A percentile compares a stretch with the other conserved stretches of the same genome.
Conservation (phyloP, 2,329 filamentous ascomycete genomes). For the Alternaria sp. region DNA sequence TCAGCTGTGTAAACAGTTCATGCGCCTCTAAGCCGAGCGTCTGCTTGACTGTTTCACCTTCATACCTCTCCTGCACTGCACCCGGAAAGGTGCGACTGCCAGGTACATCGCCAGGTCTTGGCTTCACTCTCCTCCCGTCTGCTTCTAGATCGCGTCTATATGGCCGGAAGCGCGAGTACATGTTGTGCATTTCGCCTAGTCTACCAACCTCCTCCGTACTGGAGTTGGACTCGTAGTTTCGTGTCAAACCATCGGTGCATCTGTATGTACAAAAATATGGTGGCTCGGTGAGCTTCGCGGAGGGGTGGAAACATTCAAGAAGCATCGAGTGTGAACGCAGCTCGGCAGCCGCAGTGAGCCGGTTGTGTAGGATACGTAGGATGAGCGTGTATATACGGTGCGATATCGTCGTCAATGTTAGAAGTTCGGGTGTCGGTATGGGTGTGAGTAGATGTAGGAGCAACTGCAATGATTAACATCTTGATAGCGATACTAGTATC, state of each 20-base stretch:
- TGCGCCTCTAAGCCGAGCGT: conserved; percentile 71
- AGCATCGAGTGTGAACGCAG: conserved; percentile 72
- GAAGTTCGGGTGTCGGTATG: conserved; percentile 54
- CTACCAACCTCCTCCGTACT: conserved; percentile 40
- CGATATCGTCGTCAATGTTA: conserved; percentile 67
- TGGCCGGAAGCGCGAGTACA: conserved; percentile 78
- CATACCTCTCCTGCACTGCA: conserved; percentile 37
- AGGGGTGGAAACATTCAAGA: conserved; percentile 81
- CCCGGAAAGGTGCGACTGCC: conserved; percentile 54
- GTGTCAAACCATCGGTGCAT: conserved; percentile 68
- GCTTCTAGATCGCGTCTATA: conserved; percentile 63
- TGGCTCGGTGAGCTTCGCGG: conserved; percentile 71
- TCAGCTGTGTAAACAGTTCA: conserved; percentile 79
- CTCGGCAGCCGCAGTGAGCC: conserved; percentile 67
- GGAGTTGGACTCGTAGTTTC: conserved; percentile 50
- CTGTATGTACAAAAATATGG: conserved; percentile 74
- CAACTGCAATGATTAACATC: conserved; percentile 44
- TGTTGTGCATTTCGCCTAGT: conserved; percentile 60
- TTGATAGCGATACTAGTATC: background rate
- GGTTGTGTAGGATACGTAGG: conserved; percentile 69
- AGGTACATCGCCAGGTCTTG: conserved; percentile 59
- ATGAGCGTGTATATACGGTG: conserved; percentile 70
- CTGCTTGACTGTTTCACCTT: conserved; percentile 62
- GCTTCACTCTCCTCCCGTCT: conserved; percentile 46
- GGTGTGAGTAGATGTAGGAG: conserved; percentile 56